Evolutionary conservation across 768 basidiomycete species (phyloP), one percentile per base, ranked within the genome.

Genomic region (Tylopilus cervinicoccineus): DNA sequence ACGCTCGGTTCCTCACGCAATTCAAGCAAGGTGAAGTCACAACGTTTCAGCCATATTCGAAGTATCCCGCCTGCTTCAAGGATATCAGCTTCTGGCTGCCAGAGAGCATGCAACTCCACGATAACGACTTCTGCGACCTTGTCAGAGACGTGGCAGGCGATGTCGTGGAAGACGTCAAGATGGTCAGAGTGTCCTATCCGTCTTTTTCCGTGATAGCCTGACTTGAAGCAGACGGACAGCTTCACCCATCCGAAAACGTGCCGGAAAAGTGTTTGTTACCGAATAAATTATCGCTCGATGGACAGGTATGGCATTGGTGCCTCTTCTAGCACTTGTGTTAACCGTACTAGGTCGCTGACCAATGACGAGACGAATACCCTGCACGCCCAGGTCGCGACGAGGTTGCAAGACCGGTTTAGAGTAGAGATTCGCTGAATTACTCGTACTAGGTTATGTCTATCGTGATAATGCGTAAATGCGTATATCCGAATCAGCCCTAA

Each of bases 101-200:
- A 0, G 72, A 76, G 39, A 66, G 70, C n/a, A 54, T 47, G 29
- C 39, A 53, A 6, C 73, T 93, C 57, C 93, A 96, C 64, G 95
- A 97, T 56, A 97, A 98, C 62, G 96, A 99, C 66, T 89, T 97
- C 61, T 98, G 91, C 62, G 96, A 99, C 61, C 75, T 94, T 34
- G 89, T 99, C 13, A 76, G 96, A 44, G 94, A 96, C 56, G 80
- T 88, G 6, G 93, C 89, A 5, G 95, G 95, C 5, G 94, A 98
- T 63, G 57, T 95, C 52, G 92, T 87, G 0, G 95, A 98, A 66
- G 86, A 88, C 53, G 94, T 98, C 11, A 79, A 86, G 64, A 75
- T 84, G 73, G 96, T 89, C 23, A 59, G 79, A 63, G 8, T 38
- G 6, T 39, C 19, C 11, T 38, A 24, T 5, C 23, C 22, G 0